Evolutionary conservation across 164 flowering plant genomes (phyloP), one percentile per base, ranked within the genome.

Genomic region (Aristolochia contorta): DNA sequence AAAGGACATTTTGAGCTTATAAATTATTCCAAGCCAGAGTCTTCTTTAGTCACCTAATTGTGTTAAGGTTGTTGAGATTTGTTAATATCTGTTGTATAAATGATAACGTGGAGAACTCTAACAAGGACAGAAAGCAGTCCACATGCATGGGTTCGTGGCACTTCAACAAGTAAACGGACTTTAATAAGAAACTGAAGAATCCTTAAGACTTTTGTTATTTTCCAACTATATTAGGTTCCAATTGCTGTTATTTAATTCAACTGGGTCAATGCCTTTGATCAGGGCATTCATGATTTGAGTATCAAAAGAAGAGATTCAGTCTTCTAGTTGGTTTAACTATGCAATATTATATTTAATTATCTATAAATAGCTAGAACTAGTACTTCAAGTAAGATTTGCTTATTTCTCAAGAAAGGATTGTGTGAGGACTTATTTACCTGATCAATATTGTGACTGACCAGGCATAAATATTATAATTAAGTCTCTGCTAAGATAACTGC

Each of bases 341-440:
- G 1, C 1, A 49, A 6, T 49, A 20, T 27, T 27, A 27, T 27
- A 27, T 27, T n/a, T 2, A 27, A 5, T 27, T 5, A 27, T 27
- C 2, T 27, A 27, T 27, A 27, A 27, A 2, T 27, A 27, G 3
- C 5, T 27, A 27, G 30, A 27, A 5, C 5, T 27, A 27, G n/a
- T n/a, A n/a, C 20, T 48, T 48, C 51, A 48, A 48, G n/a, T 48
- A 49, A 49, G 53, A 49, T 49, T 49, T 49, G 53, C 53, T 49
- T 3, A 3, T 32, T 49, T 49, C 22, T 20, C 6, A 49, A 0
- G 19, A 20, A 49, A 49, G 53, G 53, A 12, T 49, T 4, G 53
- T 0, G 20, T 49, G 1, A 16, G 43, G 43, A 37, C 43, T 6
- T 37, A 37, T 3, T 37, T 6, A 37, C 12, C 43, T 6, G 12